Evolutionary conservation across 176 grass and related monocot species (phyloP).

Genomic region (Saccharum spontaneum): DNA sequence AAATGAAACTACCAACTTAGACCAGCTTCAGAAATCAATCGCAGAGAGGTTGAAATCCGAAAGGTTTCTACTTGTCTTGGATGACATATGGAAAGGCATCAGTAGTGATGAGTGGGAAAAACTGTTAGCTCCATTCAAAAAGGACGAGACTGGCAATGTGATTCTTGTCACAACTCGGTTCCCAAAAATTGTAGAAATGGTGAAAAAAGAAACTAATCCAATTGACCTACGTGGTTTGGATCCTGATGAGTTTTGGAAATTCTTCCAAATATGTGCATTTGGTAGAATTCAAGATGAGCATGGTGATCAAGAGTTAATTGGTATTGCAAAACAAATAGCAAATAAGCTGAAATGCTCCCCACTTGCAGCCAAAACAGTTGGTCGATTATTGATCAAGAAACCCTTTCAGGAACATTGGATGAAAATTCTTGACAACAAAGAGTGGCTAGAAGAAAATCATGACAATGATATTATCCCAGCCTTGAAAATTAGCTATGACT

Average conservation of each 20-base stretch:
- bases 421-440: background rate
- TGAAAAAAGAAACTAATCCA: background rate
- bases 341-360: background rate
- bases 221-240: background rate
- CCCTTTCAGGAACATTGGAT: background rate
- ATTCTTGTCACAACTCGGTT: constrained; percentile 30
- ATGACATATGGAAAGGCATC: constrained; percentile 32
- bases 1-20: background rate
- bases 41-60: background rate
- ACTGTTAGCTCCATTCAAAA: background rate
- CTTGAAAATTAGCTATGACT: constrained; percentile 19
- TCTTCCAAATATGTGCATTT: constrained; percentile 31
- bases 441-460: background rate
- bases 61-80: constrained; percentile 21
- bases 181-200: background rate
- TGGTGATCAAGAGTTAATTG: background rate
- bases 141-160: background rate
- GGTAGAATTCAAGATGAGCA: background rate
- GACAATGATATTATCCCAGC: background rate
- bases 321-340: background rate
- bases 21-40: background rate
- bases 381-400: background rate
- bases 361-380: constrained; percentile 15
- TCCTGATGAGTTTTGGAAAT: background rate
- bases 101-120: background rate